Conservation (phyloP, 306 rosid genomes). For the Trifolium fragiferum region DNA sequence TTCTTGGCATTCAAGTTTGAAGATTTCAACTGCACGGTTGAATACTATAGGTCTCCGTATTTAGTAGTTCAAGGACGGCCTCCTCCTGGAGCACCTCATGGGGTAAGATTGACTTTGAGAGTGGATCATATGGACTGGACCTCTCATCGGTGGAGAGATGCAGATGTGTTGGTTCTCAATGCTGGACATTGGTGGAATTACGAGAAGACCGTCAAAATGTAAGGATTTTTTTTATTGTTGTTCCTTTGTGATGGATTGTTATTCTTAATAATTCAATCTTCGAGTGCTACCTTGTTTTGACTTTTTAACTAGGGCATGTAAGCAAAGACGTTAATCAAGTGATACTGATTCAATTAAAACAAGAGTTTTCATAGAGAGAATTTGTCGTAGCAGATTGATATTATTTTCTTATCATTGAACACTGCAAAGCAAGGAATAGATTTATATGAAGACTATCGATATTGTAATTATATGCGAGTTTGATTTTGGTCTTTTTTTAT, state of each 20-base stretch:
- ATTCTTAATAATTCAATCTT: slow-evolving; percentile 34
- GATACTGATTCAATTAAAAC: no score
- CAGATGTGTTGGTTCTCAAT: slow-evolving; percentile 83
- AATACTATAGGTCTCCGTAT: slow-evolving; percentile 87
- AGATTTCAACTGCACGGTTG: slow-evolving; percentile 83
- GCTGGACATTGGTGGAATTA: slow-evolving; percentile 95
- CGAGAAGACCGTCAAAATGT: slow-evolving; percentile 77
- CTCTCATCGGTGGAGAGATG: slow-evolving; percentile 66
- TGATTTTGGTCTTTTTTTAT: slow-evolving; percentile 42
- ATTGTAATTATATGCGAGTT: slow-evolving; percentile 26
- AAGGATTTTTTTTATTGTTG: slow-evolving; percentile 26
- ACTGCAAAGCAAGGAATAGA: no score
- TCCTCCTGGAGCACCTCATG: slow-evolving; percentile 63
- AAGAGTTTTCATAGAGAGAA: no score
- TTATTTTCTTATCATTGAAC: no score
- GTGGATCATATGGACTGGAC: slow-evolving; percentile 80
- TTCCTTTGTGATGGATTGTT: slow-evolving; percentile 29
- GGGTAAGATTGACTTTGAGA: slow-evolving; percentile 63
- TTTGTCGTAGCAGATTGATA: no score
- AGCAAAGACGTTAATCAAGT: no score
- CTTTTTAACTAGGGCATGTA: no score
- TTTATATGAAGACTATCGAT: neutral
- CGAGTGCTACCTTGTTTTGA: neutral
- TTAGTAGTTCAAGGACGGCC: slow-evolving; percentile 82
- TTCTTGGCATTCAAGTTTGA: slow-evolving; percentile 75